Percentiles rank a stretch among this genome's conserved stretches.
phyloP scores from a whole-genome alignment of 75 land plant species.

The Adiantum capillusveneris region DNA sequence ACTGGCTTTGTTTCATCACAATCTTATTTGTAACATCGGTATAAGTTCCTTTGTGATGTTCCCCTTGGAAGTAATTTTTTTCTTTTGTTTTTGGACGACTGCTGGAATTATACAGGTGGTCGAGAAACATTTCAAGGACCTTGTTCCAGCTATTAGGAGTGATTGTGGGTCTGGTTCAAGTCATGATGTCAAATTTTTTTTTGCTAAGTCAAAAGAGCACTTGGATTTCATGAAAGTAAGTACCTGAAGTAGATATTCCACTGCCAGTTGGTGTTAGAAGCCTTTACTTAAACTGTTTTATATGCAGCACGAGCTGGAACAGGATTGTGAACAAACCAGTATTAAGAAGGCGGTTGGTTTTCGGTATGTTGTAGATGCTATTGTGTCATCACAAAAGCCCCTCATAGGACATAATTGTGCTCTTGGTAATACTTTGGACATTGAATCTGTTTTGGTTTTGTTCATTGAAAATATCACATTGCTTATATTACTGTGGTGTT shows the following conservation, averaged over 20 bases:
- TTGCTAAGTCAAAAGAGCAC: conserved; percentile 43
- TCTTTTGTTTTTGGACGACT: not conserved
- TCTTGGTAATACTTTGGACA: conserved; percentile 37
- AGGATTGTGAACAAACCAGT: conserved; percentile 19
- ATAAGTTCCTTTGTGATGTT: too few species aligned
- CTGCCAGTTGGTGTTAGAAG: not conserved
- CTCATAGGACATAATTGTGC: conserved; percentile 91
- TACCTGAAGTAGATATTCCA: not conserved
- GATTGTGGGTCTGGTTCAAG: conserved; percentile 18
- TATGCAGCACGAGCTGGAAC: conserved; percentile 41
- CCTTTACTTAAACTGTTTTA: not conserved
- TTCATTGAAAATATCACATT: conserved; percentile 1
- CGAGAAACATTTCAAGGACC: conserved; percentile 51
- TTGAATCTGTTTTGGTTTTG: not conserved
- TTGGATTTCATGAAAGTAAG: conserved; percentile 51
- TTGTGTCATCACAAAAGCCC: conserved; percentile 55
- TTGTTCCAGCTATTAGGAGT: conserved; percentile 33
- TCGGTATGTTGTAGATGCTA: conserved; percentile 82
- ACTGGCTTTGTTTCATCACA: too few species aligned
- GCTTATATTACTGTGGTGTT: not conserved
- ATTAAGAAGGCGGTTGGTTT: conserved; percentile 68
- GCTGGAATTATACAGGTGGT: conserved; percentile 32
- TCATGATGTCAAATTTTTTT: conserved; percentile 31
- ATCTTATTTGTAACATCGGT: too few species aligned
- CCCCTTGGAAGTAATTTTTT: not conserved